Conservation (phyloP, 1,284 basidiomycete species). For the Ceratobasidium sp. region DNA sequence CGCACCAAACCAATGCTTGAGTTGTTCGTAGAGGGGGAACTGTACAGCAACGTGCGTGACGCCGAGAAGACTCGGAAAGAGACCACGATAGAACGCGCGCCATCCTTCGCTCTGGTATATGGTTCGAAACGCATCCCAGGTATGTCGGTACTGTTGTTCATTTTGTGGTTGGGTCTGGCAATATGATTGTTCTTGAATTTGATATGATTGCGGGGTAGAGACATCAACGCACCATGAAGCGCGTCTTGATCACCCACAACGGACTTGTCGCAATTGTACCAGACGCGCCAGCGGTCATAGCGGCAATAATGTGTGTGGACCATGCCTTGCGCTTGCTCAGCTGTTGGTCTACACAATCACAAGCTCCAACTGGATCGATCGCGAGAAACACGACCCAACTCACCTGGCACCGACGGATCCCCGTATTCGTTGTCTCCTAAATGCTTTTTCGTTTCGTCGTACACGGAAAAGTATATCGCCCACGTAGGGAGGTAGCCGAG, state of each 20-base stretch:
- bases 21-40: conserved; percentile 94
- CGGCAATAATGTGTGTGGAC: conserved; percentile 88
- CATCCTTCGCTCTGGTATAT: conserved; percentile 90
- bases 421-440: conserved; percentile 65
- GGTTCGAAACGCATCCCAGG: conserved; percentile 84
- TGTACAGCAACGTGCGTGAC: conserved; percentile 94
- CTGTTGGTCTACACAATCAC: not conserved
- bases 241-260: conserved; percentile 96
- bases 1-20: conserved; percentile 87
- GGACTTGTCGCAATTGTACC: conserved; percentile 94
- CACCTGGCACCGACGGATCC: conserved; percentile 35
- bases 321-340: conserved; percentile 61
- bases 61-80: conserved; percentile 89
- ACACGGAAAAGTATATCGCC: conserved; percentile 99
- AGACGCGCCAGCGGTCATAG: conserved; percentile 91
- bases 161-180: conserved; percentile 77
- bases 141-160: conserved; percentile 85
- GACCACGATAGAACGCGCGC: conserved; percentile 90
- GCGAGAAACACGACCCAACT: not conserved
- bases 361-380: not conserved
- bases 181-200: not conserved
- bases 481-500: conserved; percentile 96
- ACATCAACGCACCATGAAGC: conserved; percentile 85
- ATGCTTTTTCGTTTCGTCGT: conserved; percentile 89
- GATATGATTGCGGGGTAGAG: not conserved